Evolutionary conservation across 108 stramenopile genomes (phyloP), one percentile per base, ranked within the genome.

Genomic region (Nitzschia putrida): DNA sequence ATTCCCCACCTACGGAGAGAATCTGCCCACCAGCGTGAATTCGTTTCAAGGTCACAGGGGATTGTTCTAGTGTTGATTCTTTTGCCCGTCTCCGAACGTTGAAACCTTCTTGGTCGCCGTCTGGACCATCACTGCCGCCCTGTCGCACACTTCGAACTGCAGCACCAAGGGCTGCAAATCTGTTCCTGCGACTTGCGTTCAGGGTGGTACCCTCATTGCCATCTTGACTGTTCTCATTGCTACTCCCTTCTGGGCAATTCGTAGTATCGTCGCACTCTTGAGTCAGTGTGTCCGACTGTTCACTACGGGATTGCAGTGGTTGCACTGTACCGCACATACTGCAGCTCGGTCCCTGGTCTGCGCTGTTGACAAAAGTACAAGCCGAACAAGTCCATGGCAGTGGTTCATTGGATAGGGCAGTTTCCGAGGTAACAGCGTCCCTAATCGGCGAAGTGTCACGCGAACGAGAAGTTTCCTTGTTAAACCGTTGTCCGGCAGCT

Each of bases 281-380:
- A 34, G 29, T 3, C 29, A 4, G 1, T 4, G 29, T 34, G 29
- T 34, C 29, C 1, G 29, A 34, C 29, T 34, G n/a, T n/a, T n/a
- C n/a, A n/a, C n/a, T n/a, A n/a, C n/a, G 29, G 29, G 29, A 34
- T 34, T 34, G 29, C 4, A 3, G 29, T 34, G 29, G 29, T 4
- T 34, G 29, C 3, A 34, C 25, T 3, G 43, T 38, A 3, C 64
- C 72, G 50, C 72, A 73, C 72, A 73, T 73, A 2, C 47, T 55
- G 45, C 72, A 73, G 13, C 9, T 45, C 8, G 18, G 9, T 5
- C 45, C 45, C 13, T 53, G 47, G 45, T 57, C 22, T 14, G 8
- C 29, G 8, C 29, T 55, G 53, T 72, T 66, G n/a, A 73, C 24
- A 24, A 66, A 73, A 13, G 64, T 73, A 38, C 72, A 73, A 8